A percentile compares a stretch with the other conserved stretches of the same genome.
These are phyloP conservation scores for Auxenochlorella protothecoides DNA, from an alignment of 139 green algal genomes.

Conservation along the genomic window DNA sequence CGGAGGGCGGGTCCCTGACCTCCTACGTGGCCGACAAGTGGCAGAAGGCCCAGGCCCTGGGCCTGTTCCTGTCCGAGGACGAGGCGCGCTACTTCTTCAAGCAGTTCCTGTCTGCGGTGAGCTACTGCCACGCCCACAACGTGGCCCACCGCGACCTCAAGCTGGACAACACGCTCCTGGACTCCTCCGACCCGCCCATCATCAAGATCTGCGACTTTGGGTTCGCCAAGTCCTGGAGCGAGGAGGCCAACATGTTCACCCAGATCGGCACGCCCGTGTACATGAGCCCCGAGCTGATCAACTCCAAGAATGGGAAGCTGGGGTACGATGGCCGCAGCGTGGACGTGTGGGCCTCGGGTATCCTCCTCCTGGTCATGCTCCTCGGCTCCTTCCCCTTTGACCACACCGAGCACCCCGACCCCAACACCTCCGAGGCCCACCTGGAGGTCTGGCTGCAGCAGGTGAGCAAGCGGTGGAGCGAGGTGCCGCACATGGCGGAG, in stretches of 20 bases:
- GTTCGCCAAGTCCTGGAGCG: constrained; percentile 52
- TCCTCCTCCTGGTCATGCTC: constrained; percentile 79
- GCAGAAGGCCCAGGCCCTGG: constrained; percentile 45
- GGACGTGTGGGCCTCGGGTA: constrained; percentile 66
- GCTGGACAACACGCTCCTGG: constrained; percentile 76
- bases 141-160: constrained; percentile 74
- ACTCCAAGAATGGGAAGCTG: constrained; percentile 20
- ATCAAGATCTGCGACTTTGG: constrained; percentile 78
- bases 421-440: constrained; percentile 54
- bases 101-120: constrained; percentile 80
- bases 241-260: constrained; percentile 66
- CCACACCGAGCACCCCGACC: constrained; percentile 51
- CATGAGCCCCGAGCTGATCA: constrained; percentile 69
- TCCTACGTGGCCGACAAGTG: constrained; percentile 54
- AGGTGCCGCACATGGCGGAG: constrained; percentile 45
- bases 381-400: constrained; percentile 62
- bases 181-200: constrained; percentile 51
- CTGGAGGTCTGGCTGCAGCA: constrained; percentile 49
- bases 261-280: constrained; percentile 74
- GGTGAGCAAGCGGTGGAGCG: constrained; percentile 34
- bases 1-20: constrained; percentile 54
- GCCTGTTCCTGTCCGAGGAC: constrained; percentile 65
- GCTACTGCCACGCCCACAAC: constrained; percentile 77
- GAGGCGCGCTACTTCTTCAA: constrained; percentile 83
- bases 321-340: constrained; percentile 51